Conservation (phyloP, 495 filamentous ascomycete genomes). For the Aspergillus ostianus region DNA sequence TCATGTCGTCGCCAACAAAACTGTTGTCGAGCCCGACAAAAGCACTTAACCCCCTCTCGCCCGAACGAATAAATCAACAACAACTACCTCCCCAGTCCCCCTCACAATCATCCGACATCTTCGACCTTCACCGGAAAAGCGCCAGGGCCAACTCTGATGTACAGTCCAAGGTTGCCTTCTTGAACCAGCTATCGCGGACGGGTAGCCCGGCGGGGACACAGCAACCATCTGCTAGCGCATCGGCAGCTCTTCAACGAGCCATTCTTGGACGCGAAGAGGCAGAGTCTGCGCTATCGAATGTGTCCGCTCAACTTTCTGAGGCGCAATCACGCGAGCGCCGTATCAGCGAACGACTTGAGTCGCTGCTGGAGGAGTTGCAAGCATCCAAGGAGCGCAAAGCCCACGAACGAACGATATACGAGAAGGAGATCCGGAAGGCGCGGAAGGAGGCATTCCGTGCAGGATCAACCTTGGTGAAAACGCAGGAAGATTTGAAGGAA, state of each 20-base stretch:
- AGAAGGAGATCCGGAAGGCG: constrained; percentile 80
- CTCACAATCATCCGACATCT: constrained; percentile 49
- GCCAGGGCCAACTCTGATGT: constrained; percentile 65
- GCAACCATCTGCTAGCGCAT: constrained; percentile 17
- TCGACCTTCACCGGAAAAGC: constrained; percentile 37
- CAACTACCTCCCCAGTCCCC: constrained; percentile 47
- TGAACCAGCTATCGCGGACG: constrained; percentile 69
- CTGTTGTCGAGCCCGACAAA: constrained; percentile 49
- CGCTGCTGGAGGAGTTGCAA: constrained; percentile 74
- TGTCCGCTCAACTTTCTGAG: constrained; percentile 66
- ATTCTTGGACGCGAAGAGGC: constrained; percentile 84
- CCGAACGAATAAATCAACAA: constrained; percentile 79
- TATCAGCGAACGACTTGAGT: constrained; percentile 75
- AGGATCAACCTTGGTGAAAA: constrained; percentile 70
- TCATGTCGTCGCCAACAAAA: constrained; percentile 35
- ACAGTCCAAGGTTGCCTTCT: constrained; percentile 80
- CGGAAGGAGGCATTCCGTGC: constrained; percentile 83
- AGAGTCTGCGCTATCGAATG: constrained; percentile 51
- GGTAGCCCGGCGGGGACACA: constrained; percentile 55
- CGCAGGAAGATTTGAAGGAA: constrained; percentile 80
- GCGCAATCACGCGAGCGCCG: constrained; percentile 68
- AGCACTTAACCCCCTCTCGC: constrained; percentile 69
- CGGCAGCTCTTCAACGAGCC: constrained; percentile 75
- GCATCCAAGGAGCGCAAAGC: constrained; percentile 71
- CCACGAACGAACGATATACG: constrained; percentile 70